Evolutionary conservation across 2,329 filamentous ascomycete genomes (phyloP).

Genomic region (Colletotrichum viniferum): DNA sequence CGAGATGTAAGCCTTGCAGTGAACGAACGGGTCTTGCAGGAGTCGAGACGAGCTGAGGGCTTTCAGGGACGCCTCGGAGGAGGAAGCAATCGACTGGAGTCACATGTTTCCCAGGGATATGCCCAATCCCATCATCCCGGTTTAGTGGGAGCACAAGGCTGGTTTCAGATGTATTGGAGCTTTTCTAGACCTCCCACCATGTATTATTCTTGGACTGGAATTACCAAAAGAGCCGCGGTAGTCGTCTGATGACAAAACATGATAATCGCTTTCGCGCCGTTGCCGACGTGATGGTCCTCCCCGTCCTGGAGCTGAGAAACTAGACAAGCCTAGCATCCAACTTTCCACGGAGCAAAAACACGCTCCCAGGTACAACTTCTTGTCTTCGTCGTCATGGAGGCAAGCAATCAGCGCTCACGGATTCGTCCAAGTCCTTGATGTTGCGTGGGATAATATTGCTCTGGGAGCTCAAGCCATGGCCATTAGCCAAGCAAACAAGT

Average conservation of each 20-base stretch:
- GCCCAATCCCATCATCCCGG: background rate
- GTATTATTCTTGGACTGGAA: background rate
- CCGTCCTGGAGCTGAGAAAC: background rate
- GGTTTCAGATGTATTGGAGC: background rate
- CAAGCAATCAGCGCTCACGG: background rate
- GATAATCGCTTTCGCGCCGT: background rate
- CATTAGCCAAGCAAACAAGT: background rate
- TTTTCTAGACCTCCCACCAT: background rate
- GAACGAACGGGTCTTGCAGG: background rate
- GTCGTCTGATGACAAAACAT: background rate
- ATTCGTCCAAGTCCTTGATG: background rate
- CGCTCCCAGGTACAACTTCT: background rate
- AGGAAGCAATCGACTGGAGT: background rate
- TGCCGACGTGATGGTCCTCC: background rate
- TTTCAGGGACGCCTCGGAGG: background rate
- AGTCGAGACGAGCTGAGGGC: background rate
- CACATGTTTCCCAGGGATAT: background rate
- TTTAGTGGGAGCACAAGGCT: background rate
- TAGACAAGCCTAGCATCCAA: background rate
- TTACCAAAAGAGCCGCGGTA: background rate
- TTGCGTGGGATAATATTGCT: background rate
- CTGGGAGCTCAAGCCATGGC: background rate
- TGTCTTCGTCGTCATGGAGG: background rate
- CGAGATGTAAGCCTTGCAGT: conserved; percentile 72
- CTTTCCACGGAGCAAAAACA: background rate